Evolutionary conservation across 2,329 filamentous ascomycete species (phyloP), one percentile per base, ranked within the genome.

Genomic region (Ampelomyces quisqualis): DNA sequence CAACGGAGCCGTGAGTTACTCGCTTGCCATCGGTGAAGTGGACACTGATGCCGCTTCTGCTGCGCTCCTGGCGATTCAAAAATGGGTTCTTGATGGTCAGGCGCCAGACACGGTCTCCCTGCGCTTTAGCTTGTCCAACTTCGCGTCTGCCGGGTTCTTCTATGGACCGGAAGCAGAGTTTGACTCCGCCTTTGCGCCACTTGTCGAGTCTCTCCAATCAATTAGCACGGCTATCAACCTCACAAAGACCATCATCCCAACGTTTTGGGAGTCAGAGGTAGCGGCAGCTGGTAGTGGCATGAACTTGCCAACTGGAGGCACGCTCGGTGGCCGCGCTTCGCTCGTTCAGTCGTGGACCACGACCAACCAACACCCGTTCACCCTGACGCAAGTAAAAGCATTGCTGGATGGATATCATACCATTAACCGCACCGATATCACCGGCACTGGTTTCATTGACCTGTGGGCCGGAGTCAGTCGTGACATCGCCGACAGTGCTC

Each of bases 51-150:
- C 38, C 6, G 51, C 49, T 13, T 39, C 32, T 9, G 30, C 47
- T 20, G 51, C 51, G 13, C 39, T 52, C 2, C 34, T 54, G 4
- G 36, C 42, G 2, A 34, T 52, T 5, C 51, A 54, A 22, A 49
- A 54, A 1, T 54, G 48, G 18, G 51, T 46, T 7, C 37, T 47
- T 23, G n/a, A n/a, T n/a, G 52, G 29, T 2, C 36, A 47, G 5
- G 51, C 51, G 1, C 51, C 51, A 4, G 51, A 55, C 10, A 52
- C 50, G 9, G 49, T 53, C 8, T 41, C 51, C 15, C 18, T 55
- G 4, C 47, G 51, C 13, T 53, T 46, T 47, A 34, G 43, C n/a
- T 34, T 55, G n/a, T 47, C 51, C 1, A 36, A 35, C 11, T 35
- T 48, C 5, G 53, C 38, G 41, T 33, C 36, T 2, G 48, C 38